Base-by-base conservation (phyloP, 805 yeast species). In the Candida tallmaniae region DNA sequence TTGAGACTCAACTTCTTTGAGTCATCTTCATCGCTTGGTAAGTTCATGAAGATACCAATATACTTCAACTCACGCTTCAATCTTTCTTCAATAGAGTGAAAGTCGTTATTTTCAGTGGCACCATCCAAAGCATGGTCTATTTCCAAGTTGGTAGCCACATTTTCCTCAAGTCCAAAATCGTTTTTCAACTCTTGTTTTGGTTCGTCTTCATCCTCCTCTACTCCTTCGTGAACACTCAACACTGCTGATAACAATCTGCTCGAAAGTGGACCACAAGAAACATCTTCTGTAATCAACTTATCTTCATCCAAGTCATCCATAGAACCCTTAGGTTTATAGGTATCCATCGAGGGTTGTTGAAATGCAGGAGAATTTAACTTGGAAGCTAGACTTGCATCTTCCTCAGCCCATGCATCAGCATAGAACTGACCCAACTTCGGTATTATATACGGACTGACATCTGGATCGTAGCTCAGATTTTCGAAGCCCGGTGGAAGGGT, bases 181-280 rank as follows among this genome's bases (percentile, higher is more conserved):
- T 16, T 36, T 24, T 24, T 47, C 50, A 44, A 35, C 49, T 46
- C 32, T 48, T 6, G 43, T 32, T 18, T 48, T 11, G 47, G 52
- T 20, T 47, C 55, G n/a, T 49, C 53, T 13, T 48, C 52, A 6
- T 23, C 27, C 4, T 32, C 35, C 18, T 50, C 52, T 14, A 46
- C 53, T 4, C 51, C 60, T 33, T 52, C 57, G 14, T 52, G 57
- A 18, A 73, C 73, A 44, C 74, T 69, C 36, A 88, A 61, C 8
- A 90, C 68, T 0, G 97, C 97, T 4, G 95, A 76, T 34, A 90
- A 55, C 29, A 90, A 65, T 39, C 98, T 72, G 16, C 89, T 80
- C 0, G 94, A 81, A 23, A 90, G 67, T 1, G 98, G 97, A 1
- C 98, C 98, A 54, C 95, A 82, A 1, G 95, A 81, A 1, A 90